Evolutionary conservation across 139 green algal genomes (phyloP).

Genomic region (Zygnema circumcarinatum): DNA sequence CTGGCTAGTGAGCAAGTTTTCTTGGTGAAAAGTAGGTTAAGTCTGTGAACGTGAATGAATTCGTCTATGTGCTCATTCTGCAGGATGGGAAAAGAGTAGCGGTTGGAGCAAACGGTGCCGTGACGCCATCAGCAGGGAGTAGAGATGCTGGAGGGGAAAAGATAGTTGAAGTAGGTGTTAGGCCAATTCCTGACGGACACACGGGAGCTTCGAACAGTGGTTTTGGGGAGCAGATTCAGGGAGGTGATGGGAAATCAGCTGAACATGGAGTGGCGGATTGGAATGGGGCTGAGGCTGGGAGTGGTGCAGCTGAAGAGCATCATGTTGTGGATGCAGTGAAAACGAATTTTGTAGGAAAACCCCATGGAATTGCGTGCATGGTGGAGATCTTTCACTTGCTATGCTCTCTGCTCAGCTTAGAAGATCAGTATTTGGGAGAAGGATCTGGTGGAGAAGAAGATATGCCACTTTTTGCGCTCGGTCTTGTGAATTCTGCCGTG

Average conservation of each 20-base stretch:
- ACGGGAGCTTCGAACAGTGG: too few species aligned
- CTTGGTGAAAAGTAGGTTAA: too few species aligned
- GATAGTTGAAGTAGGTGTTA: too few species aligned
- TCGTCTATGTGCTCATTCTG: too few species aligned
- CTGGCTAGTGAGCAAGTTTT: too few species aligned
- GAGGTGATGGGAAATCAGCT: background rate
- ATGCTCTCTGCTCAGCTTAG: slow-evolving; percentile 52
- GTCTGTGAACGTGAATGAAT: too few species aligned
- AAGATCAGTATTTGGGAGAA: slow-evolving; percentile 34
- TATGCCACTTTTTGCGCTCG: slow-evolving; percentile 76
- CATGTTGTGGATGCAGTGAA: background rate
- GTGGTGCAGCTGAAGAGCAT: background rate
- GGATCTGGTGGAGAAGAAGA: slow-evolving; percentile 48
- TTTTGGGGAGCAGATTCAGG: too few species aligned
- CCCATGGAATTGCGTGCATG: slow-evolving; percentile 64
- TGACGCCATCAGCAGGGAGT: background rate
- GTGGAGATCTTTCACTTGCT: slow-evolving; percentile 67
- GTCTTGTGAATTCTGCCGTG: slow-evolving; percentile 76
- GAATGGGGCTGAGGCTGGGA: background rate
- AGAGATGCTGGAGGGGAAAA: background rate
- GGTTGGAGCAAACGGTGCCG: background rate
- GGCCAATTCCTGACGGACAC: too few species aligned
- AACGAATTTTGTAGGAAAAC: background rate
- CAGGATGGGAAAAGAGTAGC: too few species aligned
- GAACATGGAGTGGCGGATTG: background rate